phyloP scores from a whole-genome alignment of 192 early-diverging fungal genomes.

The Podila horticola region DNA sequence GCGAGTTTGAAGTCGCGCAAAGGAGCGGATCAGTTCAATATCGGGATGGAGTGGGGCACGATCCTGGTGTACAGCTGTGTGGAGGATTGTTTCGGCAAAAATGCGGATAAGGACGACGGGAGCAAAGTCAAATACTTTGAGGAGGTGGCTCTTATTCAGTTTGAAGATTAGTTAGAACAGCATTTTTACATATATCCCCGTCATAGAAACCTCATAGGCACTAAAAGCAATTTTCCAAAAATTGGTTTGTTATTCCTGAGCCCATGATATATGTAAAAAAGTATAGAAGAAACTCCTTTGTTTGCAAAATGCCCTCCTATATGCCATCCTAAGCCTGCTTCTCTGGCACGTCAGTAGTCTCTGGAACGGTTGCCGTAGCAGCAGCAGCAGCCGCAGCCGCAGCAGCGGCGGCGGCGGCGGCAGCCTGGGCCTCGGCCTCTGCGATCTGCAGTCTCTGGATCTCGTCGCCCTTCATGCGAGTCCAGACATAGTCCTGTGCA shows the following conservation, averaged over 20 bases:
- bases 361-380: neutral
- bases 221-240: no score
- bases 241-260: no score
- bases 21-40: constrained; percentile 63
- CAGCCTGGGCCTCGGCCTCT: constrained; percentile 37
- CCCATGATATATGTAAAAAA: no score
- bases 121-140: constrained; percentile 62
- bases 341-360: neutral
- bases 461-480: constrained; percentile 63
- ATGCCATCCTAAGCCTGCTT: no score
- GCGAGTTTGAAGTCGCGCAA: constrained; percentile 38
- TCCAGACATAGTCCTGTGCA: constrained; percentile 75
- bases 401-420: neutral
- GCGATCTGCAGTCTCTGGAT: constrained; percentile 37
- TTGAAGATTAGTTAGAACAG: constrained; percentile 53
- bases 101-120: neutral
- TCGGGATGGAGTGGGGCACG: constrained; percentile 93
- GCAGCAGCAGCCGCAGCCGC: neutral
- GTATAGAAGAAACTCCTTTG: no score
- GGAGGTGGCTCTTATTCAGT: constrained; percentile 70
- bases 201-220: no score
- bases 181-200: neutral
- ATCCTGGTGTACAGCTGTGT: constrained; percentile 83
- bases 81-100: constrained; percentile 75
- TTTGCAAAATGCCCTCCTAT: no score